Base-by-base conservation (phyloP, 179 eudicot genomes). In the Beta corolliflora region DNA sequence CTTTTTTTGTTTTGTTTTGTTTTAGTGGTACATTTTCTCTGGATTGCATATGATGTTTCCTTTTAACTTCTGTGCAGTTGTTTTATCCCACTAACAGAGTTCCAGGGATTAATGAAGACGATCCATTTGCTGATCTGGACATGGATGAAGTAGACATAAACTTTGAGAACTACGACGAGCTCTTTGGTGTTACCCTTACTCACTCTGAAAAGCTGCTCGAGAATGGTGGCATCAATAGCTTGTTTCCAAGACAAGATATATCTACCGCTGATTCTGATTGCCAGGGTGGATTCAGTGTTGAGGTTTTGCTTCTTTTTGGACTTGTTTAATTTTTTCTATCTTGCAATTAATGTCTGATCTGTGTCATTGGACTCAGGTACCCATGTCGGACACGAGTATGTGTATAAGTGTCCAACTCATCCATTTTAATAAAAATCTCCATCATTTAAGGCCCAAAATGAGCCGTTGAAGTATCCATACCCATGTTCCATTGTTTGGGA, bases 111-210 rank as follows among this genome's bases (percentile, higher is more conserved):
- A 86, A 73, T 79, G 89, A 86, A 73, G 92, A 88, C 76, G 91
- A 88, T 86, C 83, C 74, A 18, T 91, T 78, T 80, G 93, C 85
- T 74, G 90, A 91, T 68, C 85, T 92, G 23, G 88, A 90, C 87
- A 88, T 94, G 91, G 98, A 96, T 79, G 97, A 89, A 80, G 87
- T 89, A 76, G 96, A 92, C 80, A 73, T 95, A 64, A 86, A 86
- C 77, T 84, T 96, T 83, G 98, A 94, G 73, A 92, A 96, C 83
- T 96, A 96, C 83, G 96, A 96, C 41, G 97, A 92, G 86, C 93
- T 96, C 73, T 92, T 94, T 81, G 96, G 93, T 71, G 84, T 78
- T 21, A 90, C 92, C 77, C 90, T 87, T 70, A 85, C 92, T 76
- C 88, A 94, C 79, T 92, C 98, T 5, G 90, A 92, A 78, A 84